A percentile compares a stretch with the other conserved stretches of the same genome.
phyloP scores from a whole-genome alignment of 305 asterid genomes.

The Fraxinus baroniana region DNA sequence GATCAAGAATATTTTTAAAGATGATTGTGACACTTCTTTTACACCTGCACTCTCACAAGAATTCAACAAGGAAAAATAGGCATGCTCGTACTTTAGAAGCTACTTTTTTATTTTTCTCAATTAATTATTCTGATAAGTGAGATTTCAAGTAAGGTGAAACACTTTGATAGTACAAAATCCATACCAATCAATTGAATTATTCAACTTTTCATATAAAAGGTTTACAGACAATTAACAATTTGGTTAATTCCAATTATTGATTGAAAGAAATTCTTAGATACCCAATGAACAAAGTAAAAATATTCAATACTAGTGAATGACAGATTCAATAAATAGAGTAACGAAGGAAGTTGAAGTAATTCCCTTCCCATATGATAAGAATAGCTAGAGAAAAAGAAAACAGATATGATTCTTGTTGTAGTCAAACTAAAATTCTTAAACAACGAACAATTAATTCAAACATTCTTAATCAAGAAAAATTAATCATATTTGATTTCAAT shows the following conservation, averaged over 20 bases:
- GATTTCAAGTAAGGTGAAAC: not conserved
- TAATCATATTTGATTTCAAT: not conserved
- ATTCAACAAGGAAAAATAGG: not conserved
- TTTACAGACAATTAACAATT: no score
- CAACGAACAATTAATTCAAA: not conserved
- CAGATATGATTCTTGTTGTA: not conserved
- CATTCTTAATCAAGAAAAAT: not conserved
- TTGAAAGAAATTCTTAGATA: not conserved
- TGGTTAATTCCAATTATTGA: not conserved
- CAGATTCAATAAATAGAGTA: not conserved
- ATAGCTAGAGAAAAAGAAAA: not conserved
- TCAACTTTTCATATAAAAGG: not conserved
- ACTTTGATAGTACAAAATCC: not conserved
- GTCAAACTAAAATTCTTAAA: not conserved
- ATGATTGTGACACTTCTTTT: not conserved
- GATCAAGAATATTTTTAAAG: not conserved
- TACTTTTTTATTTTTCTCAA: not conserved
- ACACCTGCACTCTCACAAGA: not conserved
- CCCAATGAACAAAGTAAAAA: not conserved
- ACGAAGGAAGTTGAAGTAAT: not conserved
- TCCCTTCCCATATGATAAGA: not conserved
- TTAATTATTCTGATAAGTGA: not conserved
- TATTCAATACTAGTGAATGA: not conserved
- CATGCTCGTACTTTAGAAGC: not conserved
- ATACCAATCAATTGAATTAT: not conserved